Evolutionary conservation across 768 basidiomycete species (phyloP), one percentile per base, ranked within the genome.

Genomic region (Nevesoporus exiguus): DNA sequence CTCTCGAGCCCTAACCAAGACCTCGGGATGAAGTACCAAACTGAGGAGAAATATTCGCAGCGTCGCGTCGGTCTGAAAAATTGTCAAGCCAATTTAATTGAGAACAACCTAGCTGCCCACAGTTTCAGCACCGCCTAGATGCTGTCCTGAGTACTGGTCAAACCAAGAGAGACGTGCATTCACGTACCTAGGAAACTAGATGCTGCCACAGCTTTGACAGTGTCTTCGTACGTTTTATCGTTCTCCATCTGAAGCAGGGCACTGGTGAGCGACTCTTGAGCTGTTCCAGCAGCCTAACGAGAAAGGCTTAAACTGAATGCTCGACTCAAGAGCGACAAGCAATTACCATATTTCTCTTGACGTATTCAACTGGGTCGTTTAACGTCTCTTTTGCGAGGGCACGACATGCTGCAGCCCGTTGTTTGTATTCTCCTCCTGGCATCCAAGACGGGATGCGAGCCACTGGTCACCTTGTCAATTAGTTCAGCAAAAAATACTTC

Each of bases 1-100:
- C 21, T 62, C 61, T 33, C 63, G 61, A 14, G 71, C 74, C 30
- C 62, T 69, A 3, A 22, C 37, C 46, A 73, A 71, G 8, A 66
- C 59, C 22, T 70, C 63, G 3, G 72, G 73, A 48, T 72, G 39
- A 21, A 64, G 63, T 8, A 68, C 33, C 71, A 74, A 73, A 17
- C 68, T 70, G 7, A 73, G 63, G 46, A 71, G 42, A 51, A 75
- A 74, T 10, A 64, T 48, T 21, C 42, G 52, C 11, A 71, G 1
- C 1, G 41, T 54, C 2, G 51, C 52, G 54, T 50, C 49, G 19
- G 24, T 59, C 65, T 71, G 50, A 17, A 30, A 27, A 0, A 30
- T 15, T 2, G 48, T 55, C 31, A 54, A 46, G 14, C n/a, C 30
- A 17, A 27, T 21, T 2, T 21, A 15, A 11, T 17, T 4, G 7